Base-by-base conservation (phyloP, 805 yeast genomes). In the Kodamaea hsintzibuensis region DNA sequence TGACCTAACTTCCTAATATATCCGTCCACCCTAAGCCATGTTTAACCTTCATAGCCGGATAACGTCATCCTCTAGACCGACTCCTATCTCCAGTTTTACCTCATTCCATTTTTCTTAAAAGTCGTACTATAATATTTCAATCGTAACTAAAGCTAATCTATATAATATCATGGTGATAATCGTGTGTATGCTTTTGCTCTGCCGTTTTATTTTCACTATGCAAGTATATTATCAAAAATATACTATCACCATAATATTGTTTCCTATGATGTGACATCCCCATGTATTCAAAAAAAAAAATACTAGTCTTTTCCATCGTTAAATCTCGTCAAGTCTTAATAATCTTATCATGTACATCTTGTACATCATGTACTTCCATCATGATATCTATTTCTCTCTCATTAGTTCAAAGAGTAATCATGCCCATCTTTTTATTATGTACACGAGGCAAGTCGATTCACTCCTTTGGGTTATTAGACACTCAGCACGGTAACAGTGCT, bases 401-500 rank as follows among this genome's bases (percentile, higher is more conserved):
- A 30, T 30, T 30, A 30, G 8, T 30, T 22, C 25, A 22, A 22
- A 22, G 25, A 22, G 25, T 22, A 22, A 22, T 30, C 35, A 9
- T 30, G 35, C 35, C 35, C 35, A 9, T 30, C 35, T 30, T 9
- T 30, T 9, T 30, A 30, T 30, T 38, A 38, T 38, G 17, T 38
- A 38, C 42, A 38, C 35, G 35, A 30, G 35, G 35, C 35, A 30
- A 22, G 25, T 22, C 25, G 35, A 30, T 30, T 12, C 35, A 30
- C 35, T 30, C 35, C 3, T 5, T 30, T 12, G 10, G 10, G 5
- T 8, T 30, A 30, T 19, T 40, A 40, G 25, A 40, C 25, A 17
- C 44, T 40, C 44, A 40, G 44, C 44, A 40, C 44, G n/a, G 44
- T 40, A 7, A 40, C 44, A 8, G 44, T 16, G 44, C 25, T 40